phyloP scores from a whole-genome alignment of 176 grass and related monocot genomes.

The Phyllostachys edulis region DNA sequence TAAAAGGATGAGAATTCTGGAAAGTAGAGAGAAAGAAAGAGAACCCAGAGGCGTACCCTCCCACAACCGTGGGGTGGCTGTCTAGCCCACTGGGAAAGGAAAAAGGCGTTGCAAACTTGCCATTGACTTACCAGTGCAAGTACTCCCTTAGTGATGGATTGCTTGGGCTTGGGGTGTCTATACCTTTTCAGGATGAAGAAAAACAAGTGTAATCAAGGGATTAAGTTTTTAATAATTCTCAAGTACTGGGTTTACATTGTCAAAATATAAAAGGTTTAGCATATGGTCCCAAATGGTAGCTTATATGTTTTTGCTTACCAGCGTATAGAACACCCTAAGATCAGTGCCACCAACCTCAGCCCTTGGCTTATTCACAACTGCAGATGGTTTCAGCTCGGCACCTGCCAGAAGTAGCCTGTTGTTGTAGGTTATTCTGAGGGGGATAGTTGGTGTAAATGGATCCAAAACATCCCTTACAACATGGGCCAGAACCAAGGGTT shows the following conservation, averaged over 20 bases:
- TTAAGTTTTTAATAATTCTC: background rate
- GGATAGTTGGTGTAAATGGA: conserved; percentile 29
- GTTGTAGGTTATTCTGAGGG: conserved; percentile 47
- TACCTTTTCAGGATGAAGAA: conserved; percentile 38
- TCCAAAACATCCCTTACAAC: conserved; percentile 66
- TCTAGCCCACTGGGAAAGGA: background rate
- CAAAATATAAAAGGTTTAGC: background rate
- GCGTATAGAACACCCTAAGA: conserved; percentile 56
- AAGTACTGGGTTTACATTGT: background rate
- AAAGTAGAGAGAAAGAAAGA: background rate
- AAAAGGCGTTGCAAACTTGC: conserved; percentile 8
- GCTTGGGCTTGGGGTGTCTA: conserved; percentile 67
- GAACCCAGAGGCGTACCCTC: background rate
- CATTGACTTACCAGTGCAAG: conserved; percentile 53
- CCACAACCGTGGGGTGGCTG: background rate
- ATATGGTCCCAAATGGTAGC: background rate
- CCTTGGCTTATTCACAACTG: conserved; percentile 43
- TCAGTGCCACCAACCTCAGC: conserved; percentile 61
- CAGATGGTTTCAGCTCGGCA: conserved; percentile 54
- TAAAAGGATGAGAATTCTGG: background rate
- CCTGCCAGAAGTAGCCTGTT: conserved; percentile 48
- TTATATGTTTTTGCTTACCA: conserved; percentile 42
- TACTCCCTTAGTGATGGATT: conserved; percentile 64
- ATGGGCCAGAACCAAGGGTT: conserved; percentile 49
- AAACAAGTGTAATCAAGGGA: background rate